phyloP scores from a whole-genome alignment of 164 flowering plant genomes.

The grape (Vitis vinifera) region DNA sequence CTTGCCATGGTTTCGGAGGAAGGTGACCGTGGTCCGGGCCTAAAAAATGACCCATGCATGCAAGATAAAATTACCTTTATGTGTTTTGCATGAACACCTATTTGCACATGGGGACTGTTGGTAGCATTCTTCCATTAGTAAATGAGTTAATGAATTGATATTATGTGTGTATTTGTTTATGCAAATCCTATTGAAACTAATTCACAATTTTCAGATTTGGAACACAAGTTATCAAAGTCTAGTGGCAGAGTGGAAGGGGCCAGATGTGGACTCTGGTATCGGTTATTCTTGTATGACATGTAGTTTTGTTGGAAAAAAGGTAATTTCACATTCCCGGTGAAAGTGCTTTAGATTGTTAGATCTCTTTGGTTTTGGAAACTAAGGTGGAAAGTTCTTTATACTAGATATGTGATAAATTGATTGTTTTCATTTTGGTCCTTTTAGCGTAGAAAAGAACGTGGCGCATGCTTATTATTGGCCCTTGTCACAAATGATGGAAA shows the following conservation, averaged over 20 bases:
- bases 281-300: conserved; percentile 35
- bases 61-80: too few species aligned
- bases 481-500: conserved; percentile 35
- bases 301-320: conserved; percentile 40
- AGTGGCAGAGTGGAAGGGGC: conserved; percentile 35
- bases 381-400: not conserved
- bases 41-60: too few species aligned
- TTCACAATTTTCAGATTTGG: conserved; percentile 33
- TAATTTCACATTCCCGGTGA: conserved; percentile 1
- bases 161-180: too few species aligned
- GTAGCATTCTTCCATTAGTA: too few species aligned
- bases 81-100: too few species aligned
- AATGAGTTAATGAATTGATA: too few species aligned
- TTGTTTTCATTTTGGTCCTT: conserved; percentile 1
- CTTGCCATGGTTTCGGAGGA: too few species aligned
- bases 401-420: not conserved
- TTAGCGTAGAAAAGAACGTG: conserved; percentile 32
- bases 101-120: too few species aligned
- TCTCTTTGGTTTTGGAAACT: not conserved
- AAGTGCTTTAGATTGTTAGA: not conserved
- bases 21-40: too few species aligned
- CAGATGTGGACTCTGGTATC: conserved; percentile 11
- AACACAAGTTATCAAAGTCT: conserved; percentile 31
- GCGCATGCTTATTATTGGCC: conserved; percentile 30
- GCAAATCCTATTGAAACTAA: too few species aligned